Base-by-base conservation (phyloP, 1,284 basidiomycete species). In the Rhodotorula sp. region DNA sequence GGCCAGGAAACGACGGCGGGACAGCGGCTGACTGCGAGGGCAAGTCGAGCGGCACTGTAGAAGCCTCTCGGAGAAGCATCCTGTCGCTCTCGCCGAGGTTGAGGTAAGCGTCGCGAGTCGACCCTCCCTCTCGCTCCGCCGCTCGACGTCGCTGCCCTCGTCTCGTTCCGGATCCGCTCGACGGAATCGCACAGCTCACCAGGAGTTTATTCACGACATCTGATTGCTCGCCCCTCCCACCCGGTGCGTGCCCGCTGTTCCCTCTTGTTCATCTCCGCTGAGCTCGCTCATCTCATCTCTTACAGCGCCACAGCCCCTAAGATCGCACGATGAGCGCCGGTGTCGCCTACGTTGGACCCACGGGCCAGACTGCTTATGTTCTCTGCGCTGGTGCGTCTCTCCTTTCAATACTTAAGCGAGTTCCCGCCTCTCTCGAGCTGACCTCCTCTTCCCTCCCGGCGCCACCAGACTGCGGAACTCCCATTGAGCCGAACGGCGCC, bases 401-500 rank as follows among this genome's bases (percentile, higher is more conserved):
- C 34, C 29, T 2, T 54, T 19, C n/a, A 25, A 34, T 36, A 27
- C n/a, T n/a, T n/a, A 15, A 54, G 63, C 48, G 55, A 44, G 29
- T 21, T n/a, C 29, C 32, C 21, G 13, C 29, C 27, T 32, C 39
- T 3, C 12, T 25, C 41, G 50, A 50, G 61, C 68, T 65, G 55
- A 65, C 50, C 39, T n/a, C 34, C 37, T 37, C 36, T 17, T 37
- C 39, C 25, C 17, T 36, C 6, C 29, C 27, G 19, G 2, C 36
- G 1, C 34, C 3, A 37, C 13, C 70, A 77, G 83, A 83, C 74
- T 83, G 83, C 69, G 94, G 94, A 71, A 91, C 89, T n/a, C 92
- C 92, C 66, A 99, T 98, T 80, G 88, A 91, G 62, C 92, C 96
- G 46, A 98, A 98, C 82, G 93, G 92, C 75, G 94, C 96, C 64